Conservation (phyloP, 2,329 filamentous ascomycete species). For the Colletotrichum sp. region DNA sequence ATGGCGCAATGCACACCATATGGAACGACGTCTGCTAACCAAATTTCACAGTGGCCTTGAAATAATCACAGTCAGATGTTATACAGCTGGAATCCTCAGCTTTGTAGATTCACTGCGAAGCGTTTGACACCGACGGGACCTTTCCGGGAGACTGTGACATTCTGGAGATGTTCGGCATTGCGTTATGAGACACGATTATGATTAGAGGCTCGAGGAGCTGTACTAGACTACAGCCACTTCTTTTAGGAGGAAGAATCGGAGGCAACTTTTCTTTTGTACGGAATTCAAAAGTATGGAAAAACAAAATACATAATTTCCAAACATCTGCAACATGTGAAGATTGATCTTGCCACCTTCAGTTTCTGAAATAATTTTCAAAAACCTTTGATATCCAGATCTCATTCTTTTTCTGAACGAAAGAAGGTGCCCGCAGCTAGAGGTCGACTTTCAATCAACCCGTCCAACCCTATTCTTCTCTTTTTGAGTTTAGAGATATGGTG, state of each 20-base stretch:
- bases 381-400: neutral
- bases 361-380: neutral
- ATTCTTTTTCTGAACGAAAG: neutral
- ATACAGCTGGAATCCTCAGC: neutral
- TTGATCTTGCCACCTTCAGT: neutral
- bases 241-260: neutral
- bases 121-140: neutral
- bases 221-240: neutral
- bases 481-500: neutral
- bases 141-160: neutral
- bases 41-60: neutral
- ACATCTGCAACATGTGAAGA: too few species aligned
- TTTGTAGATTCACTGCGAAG: neutral
- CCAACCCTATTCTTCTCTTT: neutral
- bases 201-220: neutral
- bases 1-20: neutral
- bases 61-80: neutral
- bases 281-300: neutral
- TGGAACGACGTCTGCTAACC: neutral
- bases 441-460: neutral
- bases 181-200: neutral
- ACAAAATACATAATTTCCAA: neutral
- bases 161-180: neutral
- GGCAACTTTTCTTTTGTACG: neutral
- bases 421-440: neutral